Conservation (phyloP, 2,329 filamentous ascomycete genomes). For the Cytospora schulzeri region DNA sequence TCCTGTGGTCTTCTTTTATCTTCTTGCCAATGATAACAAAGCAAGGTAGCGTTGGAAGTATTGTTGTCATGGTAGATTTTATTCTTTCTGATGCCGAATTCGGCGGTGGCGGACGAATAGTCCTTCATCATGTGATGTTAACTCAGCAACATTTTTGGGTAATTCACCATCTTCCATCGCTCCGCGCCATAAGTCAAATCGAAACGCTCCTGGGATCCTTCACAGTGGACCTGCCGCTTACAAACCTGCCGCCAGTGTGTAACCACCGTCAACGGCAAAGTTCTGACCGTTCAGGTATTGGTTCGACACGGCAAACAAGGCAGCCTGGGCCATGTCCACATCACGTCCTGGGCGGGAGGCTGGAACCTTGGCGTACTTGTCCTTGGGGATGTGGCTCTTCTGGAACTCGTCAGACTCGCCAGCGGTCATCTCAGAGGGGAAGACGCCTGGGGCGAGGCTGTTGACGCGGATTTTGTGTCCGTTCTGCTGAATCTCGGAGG, state of each 20-base stretch:
- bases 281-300: constrained; percentile 45
- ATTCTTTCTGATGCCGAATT: not conserved
- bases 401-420: constrained; percentile 48
- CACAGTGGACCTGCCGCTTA: not conserved
- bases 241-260: constrained; percentile 43
- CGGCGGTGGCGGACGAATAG: not conserved
- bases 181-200: not conserved
- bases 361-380: constrained; percentile 59
- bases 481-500: constrained; percentile 59
- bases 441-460: constrained; percentile 72
- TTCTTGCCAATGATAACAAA: too few relatives aligned
- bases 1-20: too few relatives aligned
- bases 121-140: not conserved
- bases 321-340: constrained; percentile 58
- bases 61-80: not conserved
- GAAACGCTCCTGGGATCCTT: not conserved
- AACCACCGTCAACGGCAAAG: constrained; percentile 56
- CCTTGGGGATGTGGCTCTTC: constrained; percentile 61
- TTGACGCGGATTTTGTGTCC: constrained; percentile 69
- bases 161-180: not conserved
- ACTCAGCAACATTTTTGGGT: not conserved
- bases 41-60: too few relatives aligned
- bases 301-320: constrained; percentile 53
- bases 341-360: constrained; percentile 55
- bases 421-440: constrained; percentile 73